Evolutionary conservation across 1,284 basidiomycete genomes (phyloP).

Genomic region (Cryptococcus maquisensis): DNA sequence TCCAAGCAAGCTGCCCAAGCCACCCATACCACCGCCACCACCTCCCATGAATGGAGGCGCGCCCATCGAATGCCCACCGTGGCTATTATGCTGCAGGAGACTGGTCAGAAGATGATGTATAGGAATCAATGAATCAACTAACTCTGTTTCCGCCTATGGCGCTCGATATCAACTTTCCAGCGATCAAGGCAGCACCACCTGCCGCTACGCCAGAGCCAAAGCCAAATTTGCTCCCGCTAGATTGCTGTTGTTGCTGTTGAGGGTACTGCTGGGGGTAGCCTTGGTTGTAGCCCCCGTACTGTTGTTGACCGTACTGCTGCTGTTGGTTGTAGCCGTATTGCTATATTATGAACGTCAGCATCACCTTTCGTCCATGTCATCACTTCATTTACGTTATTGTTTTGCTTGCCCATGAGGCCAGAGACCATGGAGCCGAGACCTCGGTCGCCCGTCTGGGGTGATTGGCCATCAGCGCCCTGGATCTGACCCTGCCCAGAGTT

Average conservation of each 20-base stretch:
- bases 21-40: conserved; percentile 12
- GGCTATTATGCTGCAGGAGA: conserved; percentile 4
- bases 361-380: not conserved
- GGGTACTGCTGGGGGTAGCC: conserved; percentile 11
- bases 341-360: not conserved
- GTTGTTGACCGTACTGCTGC: conserved; percentile 2
- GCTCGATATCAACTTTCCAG: conserved; percentile 11
- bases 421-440: conserved; percentile 19
- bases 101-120: not conserved
- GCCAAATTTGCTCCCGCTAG: conserved; percentile 5
- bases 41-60: conserved; percentile 35
- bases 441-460: conserved; percentile 17
- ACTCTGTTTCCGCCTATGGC: conserved; percentile 5
- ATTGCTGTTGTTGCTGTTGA: conserved; percentile 5
- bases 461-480: conserved; percentile 1
- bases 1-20: not conserved
- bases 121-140: not conserved
- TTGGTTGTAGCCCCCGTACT: conserved; percentile 5
- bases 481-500: not conserved
- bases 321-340: conserved; percentile 7
- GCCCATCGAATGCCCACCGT: conserved; percentile 24
- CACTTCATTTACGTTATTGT: not conserved
- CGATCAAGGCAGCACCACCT: conserved; percentile 12
- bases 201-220: conserved; percentile 12
- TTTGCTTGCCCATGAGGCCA: conserved; percentile 12